Evolutionary conservation across 371 early-diverging fungal genomes (phyloP), one percentile per base, ranked within the genome.

Genomic region (Circinella umbellata): DNA sequence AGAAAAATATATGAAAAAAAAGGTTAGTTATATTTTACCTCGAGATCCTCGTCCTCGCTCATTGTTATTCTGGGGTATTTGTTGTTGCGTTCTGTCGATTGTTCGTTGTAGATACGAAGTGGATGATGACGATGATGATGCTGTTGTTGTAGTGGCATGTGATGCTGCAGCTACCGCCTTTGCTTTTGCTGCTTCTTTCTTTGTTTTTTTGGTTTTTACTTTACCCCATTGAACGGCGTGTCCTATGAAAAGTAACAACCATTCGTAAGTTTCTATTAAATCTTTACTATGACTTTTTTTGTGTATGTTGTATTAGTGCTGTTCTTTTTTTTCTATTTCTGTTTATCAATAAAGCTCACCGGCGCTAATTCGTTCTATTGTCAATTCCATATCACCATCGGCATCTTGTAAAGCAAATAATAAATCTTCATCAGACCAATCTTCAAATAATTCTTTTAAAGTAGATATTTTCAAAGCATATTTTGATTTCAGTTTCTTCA

Each of bases 351-450:
- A 27, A 27, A 27, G 53, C 57, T 48, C 42, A 95, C 97, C 97
- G 82, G 94, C 94, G 67, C 86, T 85, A 75, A 97, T 96, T 69
- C 96, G 84, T 48, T 81, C 86, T 75, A 92, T 86, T 53, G 96
- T 89, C 18, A 88, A 72, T 57, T 95, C 93, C 64, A 96, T 79
- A 75, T 97, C 95, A 34, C 96, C 96, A 54, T 90, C 80, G 54
- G 91, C 90, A 64, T 97, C 98, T 77, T 93, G 89, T 64, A 96
- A 76, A 20, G 90, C 89, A 62, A 88, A 90, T 54, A 95, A 73
- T 66, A 97, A 88, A 80, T 96, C 97, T 66, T 89, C 91, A 73
- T 96, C 95, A 71, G 94, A 83, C 97, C 97, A 97, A 68, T 90
- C 91, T 63, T 90, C 84, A 77, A 96, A 96, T 74, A 97, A 76